Base-by-base conservation (phyloP, 306 rosid genomes). In the Delonix regia region DNA sequence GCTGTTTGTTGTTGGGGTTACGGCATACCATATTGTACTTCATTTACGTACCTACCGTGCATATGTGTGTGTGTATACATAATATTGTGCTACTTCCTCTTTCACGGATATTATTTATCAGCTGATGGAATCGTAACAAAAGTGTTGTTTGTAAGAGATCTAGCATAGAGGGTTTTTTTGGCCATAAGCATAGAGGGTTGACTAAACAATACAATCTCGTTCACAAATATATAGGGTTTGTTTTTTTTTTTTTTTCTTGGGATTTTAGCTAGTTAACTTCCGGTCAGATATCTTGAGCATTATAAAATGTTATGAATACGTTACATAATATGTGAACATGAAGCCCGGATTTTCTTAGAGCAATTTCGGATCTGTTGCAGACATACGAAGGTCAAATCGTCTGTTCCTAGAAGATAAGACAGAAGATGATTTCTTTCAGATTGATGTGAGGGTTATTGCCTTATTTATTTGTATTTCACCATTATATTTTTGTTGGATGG, bases 381-480 rank as follows among this genome's bases (percentile, higher is more conserved):
- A 95, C 55, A 88, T 95, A 70, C 88, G 99, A 78, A 89, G 96
- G 84, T 95, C 98, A 13, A 90, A 61, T 60, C 97, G 98, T 71
- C 95, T 97, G 5, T 95, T 92, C 82, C 92, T 88, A 27, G 98
- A 91, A 81, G 97, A 95, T 71, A 92, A 85, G 85, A 81, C 91
- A 7, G 94, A 92, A 67, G 98, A 91, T 60, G 99, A 95, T 85
- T 90, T 87, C 84, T 95, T 95, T 85, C 98, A 95, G 82, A 92
- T 95, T 82, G 99, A 95, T 82, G 99, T 92, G 80, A 88, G 93
- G 64, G 19, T 62, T 74, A 55, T 69, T 60, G 39, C 51, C 8
- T 73, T 72, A 15, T 11, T 65, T 27, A 82, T 30, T 60, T 62
- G 27, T 49, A 60, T 39, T 44, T 69, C 24, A 36, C 0, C n/a